Base-by-base conservation (phyloP, 495 filamentous ascomycete species). In the Entonaema liquescens region DNA sequence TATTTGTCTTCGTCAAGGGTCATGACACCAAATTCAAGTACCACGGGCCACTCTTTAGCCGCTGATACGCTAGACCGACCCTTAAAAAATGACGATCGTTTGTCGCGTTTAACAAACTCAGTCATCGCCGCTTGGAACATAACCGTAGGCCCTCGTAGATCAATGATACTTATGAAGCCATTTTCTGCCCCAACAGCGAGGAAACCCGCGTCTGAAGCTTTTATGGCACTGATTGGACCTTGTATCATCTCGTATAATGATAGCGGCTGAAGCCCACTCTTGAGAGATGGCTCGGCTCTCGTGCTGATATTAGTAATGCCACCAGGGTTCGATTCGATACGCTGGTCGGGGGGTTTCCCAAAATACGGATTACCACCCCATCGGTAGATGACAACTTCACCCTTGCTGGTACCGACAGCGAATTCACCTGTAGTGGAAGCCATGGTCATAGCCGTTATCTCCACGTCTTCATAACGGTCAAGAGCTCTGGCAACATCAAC, bases 1-100 rank as follows among this genome's bases (percentile, higher is more conserved):
- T 97, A 99, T 67, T 92, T 90, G 79, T 98, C 95, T 0, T 91
- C 92, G 49, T 98, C 95, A 19, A 97, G 82, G 12, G 91, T 95
- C 89, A 99, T 90, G 29, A 98, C 92, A 64, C 92, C 93, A 82
- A 98, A 99, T 78, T 97, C 92, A 11, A 98, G 85, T 40, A 79
- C 82, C 6, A 89, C 92, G 29, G 89, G 88, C 89, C 89, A 97
- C 75, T 96, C 95, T 57, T 86, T 79, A 17, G 50, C 59, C 3
- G 78, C 78, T 29, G 85, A 77, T 17, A 79, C 80, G 57, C 83
- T 85, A 53, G 70, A 75, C 38, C 77, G 72, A 9, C 76, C 59
- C 42, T 78, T 80, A 31, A 87, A 77, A 44, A 97, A 90, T 59
- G 91, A 92, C 29, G 86, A 80, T 11, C 89, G 87, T 77, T 93